Conservation (phyloP, 1,284 basidiomycete species). For the Paramarasmius palmivorus region DNA sequence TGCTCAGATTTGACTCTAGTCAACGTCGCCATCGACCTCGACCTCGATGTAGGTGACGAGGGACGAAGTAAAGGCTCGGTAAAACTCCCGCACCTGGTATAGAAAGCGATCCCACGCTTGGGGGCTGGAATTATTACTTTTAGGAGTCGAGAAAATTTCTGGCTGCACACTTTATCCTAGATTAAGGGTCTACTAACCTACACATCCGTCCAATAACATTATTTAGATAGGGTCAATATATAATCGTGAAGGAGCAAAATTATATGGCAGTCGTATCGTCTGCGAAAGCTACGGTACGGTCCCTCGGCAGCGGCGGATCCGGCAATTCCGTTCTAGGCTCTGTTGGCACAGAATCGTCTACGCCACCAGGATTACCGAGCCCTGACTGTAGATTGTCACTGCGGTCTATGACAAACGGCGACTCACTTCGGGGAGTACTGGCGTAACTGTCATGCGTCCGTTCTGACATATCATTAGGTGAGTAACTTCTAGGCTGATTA, state of each 20-base stretch:
- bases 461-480: slow-evolving; percentile 16
- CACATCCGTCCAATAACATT: no score
- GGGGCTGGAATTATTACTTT: no score
- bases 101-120: slow-evolving; percentile 5
- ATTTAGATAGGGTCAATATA: no score
- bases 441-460: not conserved
- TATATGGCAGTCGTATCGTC: not conserved
- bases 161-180: no score
- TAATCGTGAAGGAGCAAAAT: no score
- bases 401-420: slow-evolving; percentile 15
- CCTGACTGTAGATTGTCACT: slow-evolving; percentile 22
- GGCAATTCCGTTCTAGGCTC: not conserved
- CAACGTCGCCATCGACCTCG: slow-evolving; percentile 21
- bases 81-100: not conserved
- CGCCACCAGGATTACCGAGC: slow-evolving; percentile 6
- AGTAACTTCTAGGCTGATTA: slow-evolving; percentile 18
- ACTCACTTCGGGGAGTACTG: not conserved
- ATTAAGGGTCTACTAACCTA: no score
- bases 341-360: not conserved
- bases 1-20: slow-evolving; percentile 17
- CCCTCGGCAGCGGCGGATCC: not conserved
- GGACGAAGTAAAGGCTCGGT: not conserved
- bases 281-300: slow-evolving; percentile 13
- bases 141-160: no score
- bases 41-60: not conserved